phyloP scores from a whole-genome alignment of 176 grass and related monocot genomes.

The Canna indica region DNA sequence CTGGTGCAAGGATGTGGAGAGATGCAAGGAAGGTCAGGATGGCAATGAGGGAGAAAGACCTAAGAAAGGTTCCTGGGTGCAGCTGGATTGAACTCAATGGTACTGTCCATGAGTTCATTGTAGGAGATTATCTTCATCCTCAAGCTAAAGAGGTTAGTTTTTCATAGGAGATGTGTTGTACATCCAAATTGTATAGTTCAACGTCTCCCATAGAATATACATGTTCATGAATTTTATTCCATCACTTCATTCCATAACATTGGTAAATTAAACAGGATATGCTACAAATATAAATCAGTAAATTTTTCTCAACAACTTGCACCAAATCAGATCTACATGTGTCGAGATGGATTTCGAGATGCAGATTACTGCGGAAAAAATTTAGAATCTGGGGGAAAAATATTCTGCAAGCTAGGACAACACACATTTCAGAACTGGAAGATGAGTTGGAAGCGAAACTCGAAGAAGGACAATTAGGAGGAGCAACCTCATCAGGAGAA shows the following conservation, averaged over 20 bases:
- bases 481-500: no score
- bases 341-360: no score
- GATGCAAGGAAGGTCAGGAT: conserved; percentile 11
- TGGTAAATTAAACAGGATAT: no score
- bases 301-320: no score
- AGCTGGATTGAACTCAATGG: conserved; percentile 20
- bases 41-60: conserved; percentile 5
- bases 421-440: no score
- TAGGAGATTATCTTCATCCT: neutral
- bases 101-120: conserved; percentile 11
- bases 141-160: neutral
- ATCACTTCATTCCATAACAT: neutral
- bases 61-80: conserved; percentile 20
- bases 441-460: no score
- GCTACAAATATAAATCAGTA: no score
- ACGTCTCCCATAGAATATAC: neutral
- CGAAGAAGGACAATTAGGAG: no score
- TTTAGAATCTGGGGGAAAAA: no score
- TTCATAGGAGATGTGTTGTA: neutral
- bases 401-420: no score
- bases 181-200: conserved; percentile 11
- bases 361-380: no score
- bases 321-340: no score
- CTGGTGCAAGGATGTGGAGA: conserved; percentile 8
- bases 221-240: neutral